Percentiles rank a stretch among this genome's conserved stretches.
Conservation (phyloP, 192 early-diverging fungal genomes). For the Paraglomus brasilianum region DNA sequence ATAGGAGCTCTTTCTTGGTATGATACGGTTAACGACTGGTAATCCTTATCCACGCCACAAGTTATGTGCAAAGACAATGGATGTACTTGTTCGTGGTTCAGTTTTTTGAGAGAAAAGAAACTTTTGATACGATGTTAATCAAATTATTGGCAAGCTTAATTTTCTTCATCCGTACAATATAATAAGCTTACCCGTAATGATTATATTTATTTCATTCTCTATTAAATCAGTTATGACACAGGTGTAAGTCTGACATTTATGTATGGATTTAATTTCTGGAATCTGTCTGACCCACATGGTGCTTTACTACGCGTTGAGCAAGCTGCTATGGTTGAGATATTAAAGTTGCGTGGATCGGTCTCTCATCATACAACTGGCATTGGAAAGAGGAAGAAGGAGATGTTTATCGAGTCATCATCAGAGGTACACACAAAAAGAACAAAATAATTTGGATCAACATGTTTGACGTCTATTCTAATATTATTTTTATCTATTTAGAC, state of each 20-base stretch:
- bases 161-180: too few species aligned
- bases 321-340: slow-evolving; percentile 11
- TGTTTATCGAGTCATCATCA: slow-evolving; percentile 4
- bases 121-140: too few species aligned
- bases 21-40: too few species aligned
- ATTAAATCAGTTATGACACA: slow-evolving; percentile 16
- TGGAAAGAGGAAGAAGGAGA: slow-evolving; percentile 23
- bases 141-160: too few species aligned
- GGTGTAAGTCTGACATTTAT: slow-evolving; percentile 19
- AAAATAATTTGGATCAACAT: background rate
- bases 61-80: too few species aligned
- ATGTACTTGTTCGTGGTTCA: too few species aligned
- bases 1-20: too few species aligned
- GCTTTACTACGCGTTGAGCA: slow-evolving; percentile 12
- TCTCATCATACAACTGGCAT: slow-evolving; percentile 11
- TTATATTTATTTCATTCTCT: background rate
- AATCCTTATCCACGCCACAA: too few species aligned
- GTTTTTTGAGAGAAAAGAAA: too few species aligned
- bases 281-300: slow-evolving; percentile 19
- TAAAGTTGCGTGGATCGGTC: slow-evolving; percentile 2
- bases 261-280: slow-evolving; percentile 19
- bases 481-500: background rate
- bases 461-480: background rate
- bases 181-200: background rate
- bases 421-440: background rate